These are phyloP conservation scores for Cyanodermella asteris DNA, from an alignment of 2,329 filamentous ascomycete species.

Conservation along the genomic window DNA sequence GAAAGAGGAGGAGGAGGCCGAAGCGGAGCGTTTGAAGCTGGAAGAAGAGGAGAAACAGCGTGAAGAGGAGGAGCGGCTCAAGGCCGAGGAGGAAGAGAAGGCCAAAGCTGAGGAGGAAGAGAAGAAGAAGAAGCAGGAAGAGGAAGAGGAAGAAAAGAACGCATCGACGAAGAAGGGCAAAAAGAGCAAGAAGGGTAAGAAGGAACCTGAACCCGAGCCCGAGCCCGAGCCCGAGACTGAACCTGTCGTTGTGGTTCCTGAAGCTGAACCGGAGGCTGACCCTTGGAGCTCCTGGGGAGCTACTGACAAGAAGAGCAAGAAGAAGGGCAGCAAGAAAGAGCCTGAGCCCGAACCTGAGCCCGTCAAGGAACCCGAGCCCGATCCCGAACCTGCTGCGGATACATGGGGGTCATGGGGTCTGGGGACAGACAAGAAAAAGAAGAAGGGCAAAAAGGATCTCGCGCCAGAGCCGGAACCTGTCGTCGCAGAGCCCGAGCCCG, in stretches of 20 bases:
- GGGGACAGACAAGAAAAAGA: conserved; percentile 13
- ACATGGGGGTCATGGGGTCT: conserved; percentile 6
- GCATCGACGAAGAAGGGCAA: conserved; percentile 14
- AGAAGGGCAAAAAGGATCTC: conserved; percentile 10
- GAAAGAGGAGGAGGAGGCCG: no score
- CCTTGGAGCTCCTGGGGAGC: conserved; percentile 14
- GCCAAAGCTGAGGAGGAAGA: no score
- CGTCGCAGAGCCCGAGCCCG: conserved; percentile 7
- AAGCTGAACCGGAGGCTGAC: conserved; percentile 11
- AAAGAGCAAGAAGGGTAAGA: conserved; percentile 17
- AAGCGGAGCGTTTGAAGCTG: no score
- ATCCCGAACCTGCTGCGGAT: conserved; percentile 11
- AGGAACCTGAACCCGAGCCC: conserved; percentile 6
- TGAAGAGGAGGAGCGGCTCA: no score
- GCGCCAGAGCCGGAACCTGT: conserved; percentile 1
- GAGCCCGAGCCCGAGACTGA: conserved; percentile 11
- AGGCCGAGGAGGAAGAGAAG: no score
- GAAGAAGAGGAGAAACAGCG: no score
- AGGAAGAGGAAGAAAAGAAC: conserved; percentile 9
- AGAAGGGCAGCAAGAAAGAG: conserved; percentile 11
- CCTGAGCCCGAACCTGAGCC: conserved; percentile 8
- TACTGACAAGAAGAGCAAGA: conserved; percentile 13
- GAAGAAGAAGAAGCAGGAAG: no score
- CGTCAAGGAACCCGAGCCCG: conserved; percentile 5
- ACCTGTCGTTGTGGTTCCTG: conserved; percentile 5